Conservation (phyloP, 805 yeast species). For the Blastobotrys attinorum region DNA sequence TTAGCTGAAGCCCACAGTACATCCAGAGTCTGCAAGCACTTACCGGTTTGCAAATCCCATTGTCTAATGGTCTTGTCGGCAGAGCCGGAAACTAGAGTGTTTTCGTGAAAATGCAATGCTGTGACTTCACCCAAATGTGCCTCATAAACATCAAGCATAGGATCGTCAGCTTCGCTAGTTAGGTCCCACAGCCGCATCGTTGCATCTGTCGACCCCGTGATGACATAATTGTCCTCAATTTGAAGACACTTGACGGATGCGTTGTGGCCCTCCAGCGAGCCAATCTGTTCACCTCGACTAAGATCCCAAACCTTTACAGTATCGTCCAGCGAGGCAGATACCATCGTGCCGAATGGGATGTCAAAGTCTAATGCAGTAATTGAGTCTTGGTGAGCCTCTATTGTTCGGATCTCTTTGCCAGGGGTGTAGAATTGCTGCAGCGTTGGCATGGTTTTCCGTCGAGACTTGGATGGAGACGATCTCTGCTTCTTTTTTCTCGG, state of each 20-base stretch:
- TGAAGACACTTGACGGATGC: conserved; percentile 55
- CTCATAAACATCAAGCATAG: conserved; percentile 44
- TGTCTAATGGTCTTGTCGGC: conserved; percentile 64
- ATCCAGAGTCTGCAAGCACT: conserved; percentile 63
- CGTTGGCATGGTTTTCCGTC: conserved; percentile 51
- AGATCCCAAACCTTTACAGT: conserved; percentile 81
- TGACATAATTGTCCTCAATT: conserved; percentile 42
- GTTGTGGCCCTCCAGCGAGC: conserved; percentile 51
- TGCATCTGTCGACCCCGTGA: conserved; percentile 58
- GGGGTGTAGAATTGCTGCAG: conserved; percentile 56
- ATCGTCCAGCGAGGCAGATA: conserved; percentile 71
- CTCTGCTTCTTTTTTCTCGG: conserved; percentile 20
- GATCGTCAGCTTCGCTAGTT: conserved; percentile 21
- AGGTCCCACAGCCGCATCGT: conserved; percentile 53
- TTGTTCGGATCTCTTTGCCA: conserved; percentile 44
- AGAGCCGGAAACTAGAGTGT: conserved; percentile 59
- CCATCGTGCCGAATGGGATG: conserved; percentile 66
- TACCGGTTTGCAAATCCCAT: conserved; percentile 64
- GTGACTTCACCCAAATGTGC: conserved; percentile 64
- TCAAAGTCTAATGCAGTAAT: conserved; percentile 60
- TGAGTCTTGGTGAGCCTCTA: conserved; percentile 46
- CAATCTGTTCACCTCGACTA: conserved; percentile 43
- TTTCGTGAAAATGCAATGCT: conserved; percentile 47
- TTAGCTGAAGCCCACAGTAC: conserved; percentile 50
- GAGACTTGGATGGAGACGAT: conserved; percentile 19